phyloP scores from a whole-genome alignment of 805 yeast species.

The Myxozyma vanderwaltii region DNA sequence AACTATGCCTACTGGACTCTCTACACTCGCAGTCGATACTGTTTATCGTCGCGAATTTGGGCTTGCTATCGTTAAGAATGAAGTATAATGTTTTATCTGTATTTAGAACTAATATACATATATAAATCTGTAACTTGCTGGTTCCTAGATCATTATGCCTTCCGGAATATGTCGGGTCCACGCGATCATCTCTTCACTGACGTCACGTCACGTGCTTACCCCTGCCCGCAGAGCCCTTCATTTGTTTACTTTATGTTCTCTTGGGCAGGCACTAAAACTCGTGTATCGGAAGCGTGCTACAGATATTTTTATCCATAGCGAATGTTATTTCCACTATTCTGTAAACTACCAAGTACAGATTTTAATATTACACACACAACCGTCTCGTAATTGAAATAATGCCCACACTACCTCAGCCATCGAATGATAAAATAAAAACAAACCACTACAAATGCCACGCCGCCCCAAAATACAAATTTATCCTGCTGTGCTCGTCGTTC shows the following conservation, averaged over 20 bases:
- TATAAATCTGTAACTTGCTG: neutral
- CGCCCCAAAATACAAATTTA: slow-evolving; percentile 81
- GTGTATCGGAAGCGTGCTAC: too few species aligned
- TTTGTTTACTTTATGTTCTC: too few species aligned
- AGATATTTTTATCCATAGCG: too few species aligned
- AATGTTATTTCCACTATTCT: too few species aligned
- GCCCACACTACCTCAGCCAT: slow-evolving; percentile 52
- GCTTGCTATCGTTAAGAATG: neutral
- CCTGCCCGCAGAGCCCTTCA: too few species aligned
- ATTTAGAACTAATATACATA: neutral
- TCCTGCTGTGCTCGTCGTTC: slow-evolving; percentile 84
- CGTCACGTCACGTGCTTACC: neutral
- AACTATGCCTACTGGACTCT: neutral
- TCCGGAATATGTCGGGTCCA: neutral
- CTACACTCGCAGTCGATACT: neutral
- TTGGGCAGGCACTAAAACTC: too few species aligned
- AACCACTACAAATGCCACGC: slow-evolving; percentile 61
- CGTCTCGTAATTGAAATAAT: too few species aligned
- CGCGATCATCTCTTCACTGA: slow-evolving; percentile 1
- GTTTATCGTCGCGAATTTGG: neutral
- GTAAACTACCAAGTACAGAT: too few species aligned
- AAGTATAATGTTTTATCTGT: neutral
- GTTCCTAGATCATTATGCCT: neutral
- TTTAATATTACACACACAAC: too few species aligned
- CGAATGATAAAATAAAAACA: slow-evolving; percentile 67